Percentiles rank a stretch among this genome's conserved stretches.
Evolutionary conservation across 78 protist genomes (phyloP).

Genomic region (Chrysochromulina tobinii): DNA sequence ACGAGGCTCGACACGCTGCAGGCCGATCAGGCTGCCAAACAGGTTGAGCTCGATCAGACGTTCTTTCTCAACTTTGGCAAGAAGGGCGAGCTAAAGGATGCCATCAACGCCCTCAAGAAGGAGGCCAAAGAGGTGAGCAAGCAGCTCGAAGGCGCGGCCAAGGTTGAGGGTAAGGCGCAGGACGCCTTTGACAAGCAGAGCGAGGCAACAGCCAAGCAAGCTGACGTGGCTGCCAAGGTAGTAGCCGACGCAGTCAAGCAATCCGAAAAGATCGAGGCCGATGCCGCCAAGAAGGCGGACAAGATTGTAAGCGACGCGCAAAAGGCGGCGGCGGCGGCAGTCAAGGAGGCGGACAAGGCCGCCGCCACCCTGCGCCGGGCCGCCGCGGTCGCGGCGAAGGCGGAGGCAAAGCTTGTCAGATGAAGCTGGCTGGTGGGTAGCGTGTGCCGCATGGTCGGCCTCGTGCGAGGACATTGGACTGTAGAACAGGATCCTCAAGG

Average conservation of each 20-base stretch:
- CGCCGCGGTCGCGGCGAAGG: not conserved
- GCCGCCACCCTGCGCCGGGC: not conserved
- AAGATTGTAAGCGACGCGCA: not conserved
- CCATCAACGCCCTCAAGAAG: not conserved
- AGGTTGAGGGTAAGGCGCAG: too few relatives aligned
- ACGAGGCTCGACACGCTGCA: not conserved
- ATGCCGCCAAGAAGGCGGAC: not conserved
- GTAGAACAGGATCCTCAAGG: too few relatives aligned
- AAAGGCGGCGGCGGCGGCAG: not conserved
- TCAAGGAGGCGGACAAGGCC: not conserved
- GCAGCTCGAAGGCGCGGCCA: too few relatives aligned
- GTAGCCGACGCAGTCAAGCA: not conserved
- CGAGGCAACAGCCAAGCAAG: not conserved
- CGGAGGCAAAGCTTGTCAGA: too few relatives aligned
- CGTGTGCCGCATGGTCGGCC: too few relatives aligned
- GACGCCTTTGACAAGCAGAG: too few relatives aligned
- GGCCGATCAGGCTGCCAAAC: not conserved
- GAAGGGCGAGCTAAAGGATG: not conserved
- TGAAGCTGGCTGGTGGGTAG: too few relatives aligned
- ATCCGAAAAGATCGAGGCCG: not conserved
- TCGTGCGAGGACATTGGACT: too few relatives aligned
- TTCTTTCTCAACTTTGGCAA: conserved; percentile 5
- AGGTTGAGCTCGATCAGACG: not conserved
- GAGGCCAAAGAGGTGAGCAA: not conserved
- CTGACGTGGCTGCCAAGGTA: not conserved